Evolutionary conservation across 768 basidiomycete species (phyloP), one percentile per base, ranked within the genome.

Genomic region (Tricholoma bakamatsutake): DNA sequence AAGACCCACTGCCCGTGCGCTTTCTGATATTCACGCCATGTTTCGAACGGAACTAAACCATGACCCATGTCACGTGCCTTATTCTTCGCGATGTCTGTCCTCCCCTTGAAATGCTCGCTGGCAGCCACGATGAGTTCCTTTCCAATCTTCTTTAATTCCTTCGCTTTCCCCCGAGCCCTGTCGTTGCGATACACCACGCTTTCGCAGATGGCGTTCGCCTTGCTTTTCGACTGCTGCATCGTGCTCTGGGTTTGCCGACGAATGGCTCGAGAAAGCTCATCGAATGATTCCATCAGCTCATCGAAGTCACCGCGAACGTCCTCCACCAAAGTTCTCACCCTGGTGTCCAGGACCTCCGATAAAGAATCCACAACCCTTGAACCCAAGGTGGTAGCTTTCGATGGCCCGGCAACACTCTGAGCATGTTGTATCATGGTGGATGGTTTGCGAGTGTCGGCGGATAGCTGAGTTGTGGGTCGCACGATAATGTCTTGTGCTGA

Each of bases 261-360:
- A 52, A 86, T 77, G 42, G 76, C 77, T 31, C 67, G 70, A 57
- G 78, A 69, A 34, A 87, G 74, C 0, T 76, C 80, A 59, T 87
- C 85, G 30, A 87, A 72, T 3, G 82, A 83, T 24, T 80, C 79
- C 33, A 80, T 65, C 17, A 87, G 71, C 59, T 85, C 84, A 18
- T 76, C 72, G 50, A 84, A 66, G 55, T 87, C 85, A 51, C 70
- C 74, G 8, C 74, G 73, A 18, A 84, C 67, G n/a, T 69, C 69
- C 6, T 76, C 70, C 1, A 75, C 63, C 21, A 78, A 65, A 11
- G 73, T 73, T 46, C 76, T 76, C 52, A 76, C 71, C 43, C 73
- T 78, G 37, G 73, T 71, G 37, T 81, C 82, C 42, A 83, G 63
- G 12, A 76, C 66, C 39, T 74, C 69, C 11, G 83, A 76, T 39